Evolutionary conservation across 768 basidiomycete genomes (phyloP).

Genomic region (Phaeotremella skinneri): DNA sequence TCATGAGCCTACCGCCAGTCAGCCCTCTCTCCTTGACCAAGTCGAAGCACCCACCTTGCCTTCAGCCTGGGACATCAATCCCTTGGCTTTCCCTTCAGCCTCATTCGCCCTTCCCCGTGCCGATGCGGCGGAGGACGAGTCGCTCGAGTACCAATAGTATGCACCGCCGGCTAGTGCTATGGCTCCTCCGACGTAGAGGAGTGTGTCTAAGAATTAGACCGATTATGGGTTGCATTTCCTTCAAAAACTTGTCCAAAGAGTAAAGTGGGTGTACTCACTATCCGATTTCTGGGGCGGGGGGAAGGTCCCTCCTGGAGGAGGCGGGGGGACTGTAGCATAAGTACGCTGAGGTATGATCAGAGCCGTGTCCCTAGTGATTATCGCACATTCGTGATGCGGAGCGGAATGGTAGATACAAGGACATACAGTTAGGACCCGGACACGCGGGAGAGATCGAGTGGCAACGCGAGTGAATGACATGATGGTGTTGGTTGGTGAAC

Average conservation of each 20-base stretch:
- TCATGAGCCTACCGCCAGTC: slow-evolving; percentile 24
- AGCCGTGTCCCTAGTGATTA: no score
- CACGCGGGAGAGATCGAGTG: neutral
- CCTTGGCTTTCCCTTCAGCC: slow-evolving; percentile 16
- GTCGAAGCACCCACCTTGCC: slow-evolving; percentile 13
- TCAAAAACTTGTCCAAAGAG: neutral
- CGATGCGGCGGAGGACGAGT: neutral
- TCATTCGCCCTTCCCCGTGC: slow-evolving; percentile 13
- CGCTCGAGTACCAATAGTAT: slow-evolving; percentile 31
- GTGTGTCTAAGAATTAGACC: slow-evolving; percentile 24
- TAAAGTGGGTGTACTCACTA: neutral
- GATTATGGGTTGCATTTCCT: no score
- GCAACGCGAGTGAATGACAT: neutral
- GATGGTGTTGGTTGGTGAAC: neutral
- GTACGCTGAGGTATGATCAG: no score
- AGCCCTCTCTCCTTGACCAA: neutral
- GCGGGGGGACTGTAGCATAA: neutral
- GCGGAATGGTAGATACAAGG: neutral
- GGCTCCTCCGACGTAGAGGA: slow-evolving; percentile 30
- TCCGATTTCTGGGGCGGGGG: neutral
- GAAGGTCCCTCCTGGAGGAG: neutral
- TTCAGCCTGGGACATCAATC: slow-evolving; percentile 8
- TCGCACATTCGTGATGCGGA: neutral
- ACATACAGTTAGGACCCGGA: neutral
- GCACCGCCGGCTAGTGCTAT: slow-evolving; percentile 26